Evolutionary conservation across 495 filamentous ascomycete genomes (phyloP).

Genomic region (Astrothelium subdiscretum): DNA sequence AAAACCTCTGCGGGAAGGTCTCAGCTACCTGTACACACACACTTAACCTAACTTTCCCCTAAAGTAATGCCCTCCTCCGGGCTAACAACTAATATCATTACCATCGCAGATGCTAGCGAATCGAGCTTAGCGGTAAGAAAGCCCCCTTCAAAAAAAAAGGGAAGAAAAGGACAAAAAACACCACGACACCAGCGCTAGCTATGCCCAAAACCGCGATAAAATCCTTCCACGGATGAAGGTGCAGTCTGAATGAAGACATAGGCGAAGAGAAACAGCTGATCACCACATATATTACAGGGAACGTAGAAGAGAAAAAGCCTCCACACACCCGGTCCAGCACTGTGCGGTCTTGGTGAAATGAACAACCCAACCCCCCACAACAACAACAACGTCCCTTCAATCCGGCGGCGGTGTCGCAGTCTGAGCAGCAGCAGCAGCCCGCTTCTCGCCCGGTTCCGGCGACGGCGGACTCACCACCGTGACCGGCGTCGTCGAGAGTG

Average conservation of each 20-base stretch:
- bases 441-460: background rate
- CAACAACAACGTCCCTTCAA: background rate
- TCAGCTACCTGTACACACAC: too few relatives aligned
- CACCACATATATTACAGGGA: conserved; percentile 3
- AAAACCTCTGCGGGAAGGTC: too few relatives aligned
- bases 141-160: background rate
- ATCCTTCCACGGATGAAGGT: background rate
- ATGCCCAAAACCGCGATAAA: background rate
- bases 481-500: conserved; percentile 12
- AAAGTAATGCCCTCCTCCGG: too few relatives aligned
- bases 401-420: background rate
- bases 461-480: conserved; percentile 22
- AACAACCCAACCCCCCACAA: background rate
- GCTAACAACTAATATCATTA: background rate
- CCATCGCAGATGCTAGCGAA: background rate
- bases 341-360: background rate
- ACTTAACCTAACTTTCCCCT: too few relatives aligned
- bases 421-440: background rate
- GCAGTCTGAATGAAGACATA: background rate
- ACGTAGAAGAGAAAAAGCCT: background rate
- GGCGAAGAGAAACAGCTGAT: background rate
- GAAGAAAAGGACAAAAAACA: too few relatives aligned
- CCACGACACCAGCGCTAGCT: conserved; percentile 1
- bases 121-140: background rate
- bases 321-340: background rate